phyloP scores from a whole-genome alignment of 2,329 filamentous ascomycete species.

The Claviceps lovelessii region DNA sequence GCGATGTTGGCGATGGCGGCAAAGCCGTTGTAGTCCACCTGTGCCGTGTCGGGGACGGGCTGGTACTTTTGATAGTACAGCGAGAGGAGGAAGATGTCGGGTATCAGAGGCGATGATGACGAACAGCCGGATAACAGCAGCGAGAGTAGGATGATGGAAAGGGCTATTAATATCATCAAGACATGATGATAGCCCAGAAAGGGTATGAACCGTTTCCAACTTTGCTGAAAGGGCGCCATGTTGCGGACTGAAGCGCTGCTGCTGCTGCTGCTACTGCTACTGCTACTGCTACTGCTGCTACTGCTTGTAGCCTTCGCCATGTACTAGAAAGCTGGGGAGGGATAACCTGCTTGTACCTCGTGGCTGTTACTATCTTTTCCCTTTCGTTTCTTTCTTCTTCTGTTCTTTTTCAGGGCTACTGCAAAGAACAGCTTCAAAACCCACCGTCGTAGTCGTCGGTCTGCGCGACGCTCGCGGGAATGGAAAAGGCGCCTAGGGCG shows the following conservation, averaged over 20 bases:
- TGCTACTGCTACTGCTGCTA: constrained; percentile 9
- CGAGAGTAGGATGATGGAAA: constrained; percentile 86
- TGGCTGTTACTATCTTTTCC: neutral
- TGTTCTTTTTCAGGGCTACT: too few species aligned
- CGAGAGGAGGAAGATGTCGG: constrained; percentile 93
- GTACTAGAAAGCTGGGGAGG: neutral
- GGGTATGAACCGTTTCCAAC: constrained; percentile 50
- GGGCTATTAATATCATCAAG: constrained; percentile 90
- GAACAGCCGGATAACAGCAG: constrained; percentile 90
- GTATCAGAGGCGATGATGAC: constrained; percentile 87
- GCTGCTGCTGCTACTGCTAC: constrained; percentile 9
- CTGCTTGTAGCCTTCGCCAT: constrained; percentile 12
- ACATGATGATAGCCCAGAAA: constrained; percentile 70
- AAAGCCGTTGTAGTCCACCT: constrained; percentile 80
- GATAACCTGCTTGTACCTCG: neutral
- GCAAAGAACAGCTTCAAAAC: neutral
- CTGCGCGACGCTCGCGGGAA: neutral
- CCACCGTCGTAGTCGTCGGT: neutral
- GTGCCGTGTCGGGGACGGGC: constrained; percentile 66
- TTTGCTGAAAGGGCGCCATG: constrained; percentile 28
- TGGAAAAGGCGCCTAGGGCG: neutral
- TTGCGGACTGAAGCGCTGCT: constrained; percentile 10
- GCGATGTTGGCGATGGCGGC: constrained; percentile 83
- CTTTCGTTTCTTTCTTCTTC: neutral
- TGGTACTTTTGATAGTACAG: constrained; percentile 87